phyloP scores from a whole-genome alignment of 148 eudicot genomes.

The Rhododendron mucronatum region DNA sequence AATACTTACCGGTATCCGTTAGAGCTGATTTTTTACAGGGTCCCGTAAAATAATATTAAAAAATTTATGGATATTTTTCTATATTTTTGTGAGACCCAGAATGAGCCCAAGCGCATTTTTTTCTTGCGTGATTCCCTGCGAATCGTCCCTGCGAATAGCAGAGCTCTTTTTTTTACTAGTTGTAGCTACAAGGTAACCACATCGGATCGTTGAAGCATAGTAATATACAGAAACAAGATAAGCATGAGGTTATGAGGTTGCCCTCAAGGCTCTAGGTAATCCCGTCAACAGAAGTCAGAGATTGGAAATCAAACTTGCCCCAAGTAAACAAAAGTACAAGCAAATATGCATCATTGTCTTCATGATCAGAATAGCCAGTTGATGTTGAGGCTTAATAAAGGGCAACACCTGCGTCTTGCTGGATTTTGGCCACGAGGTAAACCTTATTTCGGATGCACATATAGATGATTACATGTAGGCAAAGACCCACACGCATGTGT shows the following conservation, averaged over 20 bases:
- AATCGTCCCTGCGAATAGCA: no score
- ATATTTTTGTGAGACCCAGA: no score
- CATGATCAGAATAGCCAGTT: background rate
- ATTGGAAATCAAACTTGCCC: background rate
- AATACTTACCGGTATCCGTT: no score
- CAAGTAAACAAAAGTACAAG: background rate
- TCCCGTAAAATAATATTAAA: no score
- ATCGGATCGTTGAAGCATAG: background rate
- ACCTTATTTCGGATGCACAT: background rate
- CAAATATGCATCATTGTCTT: background rate
- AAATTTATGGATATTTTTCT: no score
- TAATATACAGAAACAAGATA: background rate
- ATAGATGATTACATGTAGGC: background rate
- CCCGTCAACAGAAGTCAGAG: background rate
- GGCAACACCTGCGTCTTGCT: background rate
- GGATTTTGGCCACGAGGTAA: background rate
- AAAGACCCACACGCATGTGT: background rate
- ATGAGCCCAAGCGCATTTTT: no score
- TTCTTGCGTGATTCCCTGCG: no score
- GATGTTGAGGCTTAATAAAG: background rate
- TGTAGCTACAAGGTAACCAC: background rate
- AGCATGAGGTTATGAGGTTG: background rate
- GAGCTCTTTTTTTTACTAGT: background rate
- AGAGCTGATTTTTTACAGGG: no score
- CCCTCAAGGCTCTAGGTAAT: background rate